These are phyloP conservation scores for Colletotrichum camelliae DNA, from an alignment of 2,329 filamentous ascomycete species.

Conservation along the genomic window DNA sequence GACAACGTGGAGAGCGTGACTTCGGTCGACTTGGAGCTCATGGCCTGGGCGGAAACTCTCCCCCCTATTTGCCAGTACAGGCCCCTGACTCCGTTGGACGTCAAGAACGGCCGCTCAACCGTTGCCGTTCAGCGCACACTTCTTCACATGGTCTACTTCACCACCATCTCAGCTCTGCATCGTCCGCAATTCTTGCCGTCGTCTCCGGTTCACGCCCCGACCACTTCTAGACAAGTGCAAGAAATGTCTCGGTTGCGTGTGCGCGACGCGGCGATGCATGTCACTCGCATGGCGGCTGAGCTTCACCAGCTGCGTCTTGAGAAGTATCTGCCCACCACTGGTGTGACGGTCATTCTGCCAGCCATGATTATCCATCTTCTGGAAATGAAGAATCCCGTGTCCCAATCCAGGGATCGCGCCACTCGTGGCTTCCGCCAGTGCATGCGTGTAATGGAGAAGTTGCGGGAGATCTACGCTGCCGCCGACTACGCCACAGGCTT, in stretches of 20 bases:
- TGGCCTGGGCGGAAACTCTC: slow-evolving; percentile 76
- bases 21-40: slow-evolving; percentile 79
- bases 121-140: slow-evolving; percentile 79
- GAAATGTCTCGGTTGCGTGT: slow-evolving; percentile 85
- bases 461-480: slow-evolving; percentile 88
- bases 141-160: slow-evolving; percentile 92
- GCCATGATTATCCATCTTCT: slow-evolving; percentile 94
- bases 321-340: slow-evolving; percentile 83
- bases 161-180: slow-evolving; percentile 88
- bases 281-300: slow-evolving; percentile 82
- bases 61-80: slow-evolving; percentile 75
- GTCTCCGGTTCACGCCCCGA: slow-evolving; percentile 58
- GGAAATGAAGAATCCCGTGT: slow-evolving; percentile 85
- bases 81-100: slow-evolving; percentile 56
- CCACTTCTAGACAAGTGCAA: slow-evolving; percentile 71
- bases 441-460: slow-evolving; percentile 87
- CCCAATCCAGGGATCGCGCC: slow-evolving; percentile 73
- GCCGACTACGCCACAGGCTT: slow-evolving; percentile 97
- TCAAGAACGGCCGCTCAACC: slow-evolving; percentile 65
- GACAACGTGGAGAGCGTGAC: slow-evolving; percentile 83
- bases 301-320: slow-evolving; percentile 77
- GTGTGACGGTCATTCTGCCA: slow-evolving; percentile 88
- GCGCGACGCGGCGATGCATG: slow-evolving; percentile 81
- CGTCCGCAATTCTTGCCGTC: slow-evolving; percentile 88
- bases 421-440: slow-evolving; percentile 86